These are phyloP conservation scores for Diutina mesorugosa DNA, from an alignment of 1,139 yeast species.

Conservation along the genomic window DNA sequence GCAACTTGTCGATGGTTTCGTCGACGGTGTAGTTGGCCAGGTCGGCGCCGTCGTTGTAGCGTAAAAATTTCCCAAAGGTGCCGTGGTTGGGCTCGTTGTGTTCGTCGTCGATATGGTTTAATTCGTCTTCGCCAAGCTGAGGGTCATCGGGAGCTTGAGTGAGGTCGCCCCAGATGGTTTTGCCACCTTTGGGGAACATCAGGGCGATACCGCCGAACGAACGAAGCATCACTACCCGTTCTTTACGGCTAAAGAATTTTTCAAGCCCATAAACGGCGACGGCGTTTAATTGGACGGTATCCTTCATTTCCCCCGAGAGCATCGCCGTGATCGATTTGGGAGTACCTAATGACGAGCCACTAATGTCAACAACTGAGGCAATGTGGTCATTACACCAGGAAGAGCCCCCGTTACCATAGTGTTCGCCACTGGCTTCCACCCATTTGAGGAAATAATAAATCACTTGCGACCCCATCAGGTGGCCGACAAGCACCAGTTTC, in stretches of 20 bases:
- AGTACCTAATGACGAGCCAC: slow-evolving; percentile 84
- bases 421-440: slow-evolving; percentile 80
- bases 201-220: slow-evolving; percentile 91
- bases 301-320: slow-evolving; percentile 94
- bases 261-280: slow-evolving; percentile 91
- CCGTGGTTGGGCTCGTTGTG: slow-evolving; percentile 8
- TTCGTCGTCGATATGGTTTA: neutral
- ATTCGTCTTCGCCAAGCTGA: slow-evolving; percentile 14
- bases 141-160: slow-evolving; percentile 51
- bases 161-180: slow-evolving; percentile 71
- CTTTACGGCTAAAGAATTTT: slow-evolving; percentile 80
- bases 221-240: slow-evolving; percentile 73
- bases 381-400: slow-evolving; percentile 79
- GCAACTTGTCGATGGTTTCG: slow-evolving; percentile 53
- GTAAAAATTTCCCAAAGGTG: slow-evolving; percentile 66
- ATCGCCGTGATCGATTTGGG: slow-evolving; percentile 90
- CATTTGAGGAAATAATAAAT: slow-evolving; percentile 82
- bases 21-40: slow-evolving; percentile 47
- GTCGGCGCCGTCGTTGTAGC: slow-evolving; percentile 25
- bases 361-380: slow-evolving; percentile 70
- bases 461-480: slow-evolving; percentile 94
- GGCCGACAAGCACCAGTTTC: slow-evolving; percentile 73
- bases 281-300: slow-evolving; percentile 86
- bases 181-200: slow-evolving; percentile 95
- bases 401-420: slow-evolving; percentile 79